Percentiles rank a stretch among this genome's conserved stretches.
Evolutionary conservation across 768 basidiomycete genomes (phyloP).

Genomic region (Epithele typhae): DNA sequence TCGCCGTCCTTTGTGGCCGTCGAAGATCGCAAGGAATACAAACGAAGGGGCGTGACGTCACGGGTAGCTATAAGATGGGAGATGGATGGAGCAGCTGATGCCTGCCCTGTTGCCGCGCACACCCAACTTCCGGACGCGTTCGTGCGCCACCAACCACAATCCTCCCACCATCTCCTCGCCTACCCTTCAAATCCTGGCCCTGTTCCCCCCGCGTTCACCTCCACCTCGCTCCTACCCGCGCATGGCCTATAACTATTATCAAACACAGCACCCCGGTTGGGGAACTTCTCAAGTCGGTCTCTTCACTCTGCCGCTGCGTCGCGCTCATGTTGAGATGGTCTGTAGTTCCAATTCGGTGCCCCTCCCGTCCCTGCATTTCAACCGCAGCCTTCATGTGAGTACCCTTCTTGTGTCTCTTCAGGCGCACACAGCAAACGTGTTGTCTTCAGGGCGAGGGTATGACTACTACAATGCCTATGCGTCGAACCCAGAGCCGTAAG

Average conservation of each 20-base stretch:
- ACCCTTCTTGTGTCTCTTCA: conserved; percentile 29
- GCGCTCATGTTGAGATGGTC: not conserved
- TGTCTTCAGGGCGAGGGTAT: conserved; percentile 47
- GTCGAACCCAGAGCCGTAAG: conserved; percentile 53
- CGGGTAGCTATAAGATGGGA: conserved; percentile 14
- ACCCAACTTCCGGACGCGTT: no score
- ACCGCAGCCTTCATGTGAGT: conserved; percentile 53
- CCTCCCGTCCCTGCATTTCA: conserved; percentile 32
- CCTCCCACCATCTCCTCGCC: conserved; percentile 1
- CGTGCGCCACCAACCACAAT: conserved; percentile 2
- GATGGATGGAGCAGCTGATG: conserved; percentile 10
- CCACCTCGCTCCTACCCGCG: not conserved
- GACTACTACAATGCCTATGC: conserved; percentile 67
- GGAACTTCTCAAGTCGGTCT: conserved; percentile 38
- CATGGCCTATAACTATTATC: conserved; percentile 24
- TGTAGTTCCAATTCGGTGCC: conserved; percentile 30
- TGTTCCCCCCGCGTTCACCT: conserved; percentile 30
- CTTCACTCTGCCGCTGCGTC: conserved; percentile 1
- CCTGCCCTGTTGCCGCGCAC: not conserved
- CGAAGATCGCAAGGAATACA: conserved; percentile 5
- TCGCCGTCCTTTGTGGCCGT: not conserved
- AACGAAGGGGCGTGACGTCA: conserved; percentile 16
- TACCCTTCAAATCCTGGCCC: conserved; percentile 43
- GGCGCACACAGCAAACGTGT: not conserved
- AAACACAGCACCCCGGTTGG: conserved; percentile 36